Evolutionary conservation across 257 asterid genomes (phyloP).

Genomic region (Primulina eburnea): DNA sequence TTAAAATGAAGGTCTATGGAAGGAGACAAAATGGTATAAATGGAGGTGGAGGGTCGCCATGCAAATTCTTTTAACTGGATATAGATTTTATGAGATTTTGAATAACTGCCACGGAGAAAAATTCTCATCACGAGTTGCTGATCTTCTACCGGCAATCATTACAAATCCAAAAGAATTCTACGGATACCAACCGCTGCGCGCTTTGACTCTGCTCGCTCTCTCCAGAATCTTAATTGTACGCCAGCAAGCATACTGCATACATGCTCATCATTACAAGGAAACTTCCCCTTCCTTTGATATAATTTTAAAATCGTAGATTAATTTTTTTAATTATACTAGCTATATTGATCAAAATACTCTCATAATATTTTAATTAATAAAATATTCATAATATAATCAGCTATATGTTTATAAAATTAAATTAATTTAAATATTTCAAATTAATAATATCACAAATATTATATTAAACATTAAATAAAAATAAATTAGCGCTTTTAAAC

Average conservation of each 20-base stretch:
- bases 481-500: too few relatives aligned
- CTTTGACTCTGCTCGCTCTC: slow-evolving; percentile 19
- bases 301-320: neutral
- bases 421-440: too few relatives aligned
- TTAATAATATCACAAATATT: too few relatives aligned
- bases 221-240: slow-evolving; percentile 12
- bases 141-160: neutral
- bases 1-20: neutral
- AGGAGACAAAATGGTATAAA: neutral
- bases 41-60: neutral
- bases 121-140: slow-evolving; percentile 4
- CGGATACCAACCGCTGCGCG: slow-evolving; percentile 17
- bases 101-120: slow-evolving; percentile 3
- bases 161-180: slow-evolving; percentile 11
- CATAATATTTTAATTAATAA: too few relatives aligned
- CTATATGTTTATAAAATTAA: too few relatives aligned
- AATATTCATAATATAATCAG: too few relatives aligned
- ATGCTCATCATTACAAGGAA: slow-evolving; percentile 7
- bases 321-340: too few relatives aligned
- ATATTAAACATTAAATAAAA: too few relatives aligned
- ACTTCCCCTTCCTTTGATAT: neutral
- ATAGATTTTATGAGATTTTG: neutral
- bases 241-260: neutral
- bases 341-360: too few relatives aligned
- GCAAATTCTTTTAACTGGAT: neutral